phyloP scores from a whole-genome alignment of 1,284 basidiomycete genomes.

The Leccinum ponderosum region DNA sequence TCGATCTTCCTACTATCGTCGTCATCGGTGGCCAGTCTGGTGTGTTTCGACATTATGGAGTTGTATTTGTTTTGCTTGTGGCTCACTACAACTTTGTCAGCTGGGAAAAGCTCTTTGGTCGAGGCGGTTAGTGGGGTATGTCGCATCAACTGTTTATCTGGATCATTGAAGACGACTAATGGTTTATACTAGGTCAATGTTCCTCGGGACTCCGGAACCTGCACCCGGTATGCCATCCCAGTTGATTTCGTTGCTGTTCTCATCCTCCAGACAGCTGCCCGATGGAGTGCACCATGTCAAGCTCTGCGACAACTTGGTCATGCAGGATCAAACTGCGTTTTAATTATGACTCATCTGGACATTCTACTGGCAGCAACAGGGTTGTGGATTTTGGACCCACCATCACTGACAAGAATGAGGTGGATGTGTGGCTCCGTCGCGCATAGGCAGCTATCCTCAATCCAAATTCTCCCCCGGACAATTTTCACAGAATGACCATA shows the following conservation, averaged over 20 bases:
- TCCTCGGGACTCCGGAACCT: constrained; percentile 58
- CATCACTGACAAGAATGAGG: constrained; percentile 40
- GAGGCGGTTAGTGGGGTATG: constrained; percentile 58
- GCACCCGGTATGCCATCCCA: constrained; percentile 46
- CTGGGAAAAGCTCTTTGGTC: constrained; percentile 61
- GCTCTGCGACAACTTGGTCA: constrained; percentile 43
- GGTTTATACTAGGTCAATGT: constrained; percentile 47
- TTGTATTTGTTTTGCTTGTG: neutral
- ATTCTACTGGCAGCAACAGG: constrained; percentile 11
- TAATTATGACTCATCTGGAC: constrained; percentile 37
- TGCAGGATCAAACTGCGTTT: constrained; percentile 51
- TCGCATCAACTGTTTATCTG: neutral
- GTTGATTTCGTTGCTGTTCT: neutral
- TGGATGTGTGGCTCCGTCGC: constrained; percentile 55
- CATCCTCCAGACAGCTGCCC: constrained; percentile 45
- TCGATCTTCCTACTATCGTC: constrained; percentile 52
- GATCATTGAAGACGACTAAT: neutral
- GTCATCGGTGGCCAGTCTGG: constrained; percentile 66
- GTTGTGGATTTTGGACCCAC: constrained; percentile 38
- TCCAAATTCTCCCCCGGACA: constrained; percentile 32
- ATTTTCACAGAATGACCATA: constrained; percentile 38
- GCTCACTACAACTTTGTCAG: constrained; percentile 28
- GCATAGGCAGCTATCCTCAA: constrained; percentile 62
- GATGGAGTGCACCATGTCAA: constrained; percentile 54
- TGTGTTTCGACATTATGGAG: constrained; percentile 22